Evolutionary conservation across 2,329 filamentous ascomycete genomes (phyloP), one percentile per base, ranked within the genome.

Genomic region (Macrophomina pseudophaseolina): DNA sequence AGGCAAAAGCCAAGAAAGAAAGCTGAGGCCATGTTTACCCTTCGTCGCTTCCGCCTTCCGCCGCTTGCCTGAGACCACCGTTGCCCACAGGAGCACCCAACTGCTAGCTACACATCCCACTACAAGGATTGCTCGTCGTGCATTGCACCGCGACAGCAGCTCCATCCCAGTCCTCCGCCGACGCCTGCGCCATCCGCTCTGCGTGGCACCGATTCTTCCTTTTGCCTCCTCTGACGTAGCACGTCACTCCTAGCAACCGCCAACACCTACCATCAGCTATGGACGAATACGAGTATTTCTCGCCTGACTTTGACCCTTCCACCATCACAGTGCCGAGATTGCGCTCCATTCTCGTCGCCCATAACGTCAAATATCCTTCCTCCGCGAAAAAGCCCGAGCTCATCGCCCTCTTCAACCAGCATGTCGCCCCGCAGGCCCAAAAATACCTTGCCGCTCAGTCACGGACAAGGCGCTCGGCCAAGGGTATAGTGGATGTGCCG

Each of bases 341-440:
- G 72, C 92, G 95, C 73, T 94, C 91, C 58, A 96, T 98, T 71
- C 88, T 99, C 67, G 91, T 98, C 74, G 91, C 89, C 70, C 92
- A 99, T 81, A 91, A 93, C 76, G 84, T 98, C 74, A 82, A 88
- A 44, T 98, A 97, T 76, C 90, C 94, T 5, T 90, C 92, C 0
- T 94, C 90, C 4, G 93, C 95, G 12, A 99, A 98, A 82, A 99
- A 99, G 82, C 83, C 88, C 0, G 90, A 97, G 75, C 88, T 99
- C 28, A 85, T 99, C 68, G 88, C 91, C 7, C 88, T 98, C 54
- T 93, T 99, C 79, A 89, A 90, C 74, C 84, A 91, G 38, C 83
- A 95, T 69, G 86, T 99, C 33, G 81, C 92, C 4, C 91, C 94
- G 0, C 90, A 94, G 72, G 90, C 92, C 1, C 87, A 87, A 71